These are phyloP conservation scores for Termitomyces sp. DNA, from an alignment of 768 basidiomycete genomes.

Conservation along the genomic window DNA sequence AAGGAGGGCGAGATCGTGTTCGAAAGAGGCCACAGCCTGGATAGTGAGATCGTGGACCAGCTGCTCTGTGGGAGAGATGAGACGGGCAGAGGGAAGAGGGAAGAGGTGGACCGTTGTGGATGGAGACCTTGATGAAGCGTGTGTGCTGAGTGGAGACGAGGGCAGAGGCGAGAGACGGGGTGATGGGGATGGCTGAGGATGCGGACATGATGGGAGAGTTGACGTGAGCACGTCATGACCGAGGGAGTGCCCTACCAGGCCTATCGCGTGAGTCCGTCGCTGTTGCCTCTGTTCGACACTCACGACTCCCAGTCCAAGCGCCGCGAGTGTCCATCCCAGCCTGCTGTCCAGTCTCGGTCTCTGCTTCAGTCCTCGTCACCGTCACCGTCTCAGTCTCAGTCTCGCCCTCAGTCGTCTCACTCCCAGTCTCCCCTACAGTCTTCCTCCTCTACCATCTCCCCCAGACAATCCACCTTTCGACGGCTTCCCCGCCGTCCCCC, in stretches of 20 bases:
- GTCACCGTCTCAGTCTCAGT: background rate
- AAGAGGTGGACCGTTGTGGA: conserved; percentile 57
- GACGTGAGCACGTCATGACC: conserved; percentile 18
- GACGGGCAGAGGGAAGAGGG: conserved; percentile 6
- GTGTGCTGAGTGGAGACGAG: conserved; percentile 58
- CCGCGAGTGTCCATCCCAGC: background rate
- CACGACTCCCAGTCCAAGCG: background rate
- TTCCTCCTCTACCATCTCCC: no score
- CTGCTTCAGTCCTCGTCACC: background rate
- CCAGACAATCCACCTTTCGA: conserved; percentile 42
- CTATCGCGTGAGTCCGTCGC: conserved; percentile 34
- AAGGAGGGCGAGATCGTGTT: conserved; percentile 56
- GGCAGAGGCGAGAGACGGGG: conserved; percentile 46
- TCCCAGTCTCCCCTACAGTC: conserved; percentile 15
- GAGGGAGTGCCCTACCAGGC: conserved; percentile 44
- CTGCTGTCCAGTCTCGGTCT: background rate
- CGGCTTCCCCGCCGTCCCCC: conserved; percentile 37
- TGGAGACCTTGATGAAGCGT: conserved; percentile 76
- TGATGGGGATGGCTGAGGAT: conserved; percentile 64
- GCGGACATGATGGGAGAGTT: conserved; percentile 52
- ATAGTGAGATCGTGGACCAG: conserved; percentile 58
- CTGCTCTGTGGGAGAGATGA: conserved; percentile 44
- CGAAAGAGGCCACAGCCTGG: conserved; percentile 43
- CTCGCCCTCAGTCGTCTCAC: background rate
- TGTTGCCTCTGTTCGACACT: background rate